These are phyloP conservation scores for Gaultheria prostrata DNA, from an alignment of 148 eudicot species.

Conservation along the genomic window DNA sequence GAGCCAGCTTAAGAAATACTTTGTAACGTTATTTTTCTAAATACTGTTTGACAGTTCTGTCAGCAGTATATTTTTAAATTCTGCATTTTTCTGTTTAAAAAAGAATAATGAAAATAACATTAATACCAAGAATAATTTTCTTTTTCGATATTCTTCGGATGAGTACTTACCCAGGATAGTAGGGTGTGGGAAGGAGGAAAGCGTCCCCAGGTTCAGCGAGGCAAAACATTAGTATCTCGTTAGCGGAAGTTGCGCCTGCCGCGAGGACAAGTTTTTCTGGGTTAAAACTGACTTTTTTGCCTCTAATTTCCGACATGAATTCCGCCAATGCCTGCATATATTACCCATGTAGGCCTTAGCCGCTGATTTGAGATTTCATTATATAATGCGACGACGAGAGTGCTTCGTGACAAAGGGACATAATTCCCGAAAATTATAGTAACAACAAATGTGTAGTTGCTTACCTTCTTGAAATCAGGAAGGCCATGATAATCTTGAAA, in stretches of 20 bases:
- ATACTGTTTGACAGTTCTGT: no score
- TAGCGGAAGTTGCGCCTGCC: constrained; percentile 84
- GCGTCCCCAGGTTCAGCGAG: constrained; percentile 76
- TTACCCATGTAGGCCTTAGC: neutral
- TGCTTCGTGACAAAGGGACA: neutral
- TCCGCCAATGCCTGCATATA: constrained; percentile 57
- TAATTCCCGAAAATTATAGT: neutral
- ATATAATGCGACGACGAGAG: no score
- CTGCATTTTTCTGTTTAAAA: no score
- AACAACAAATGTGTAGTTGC: neutral
- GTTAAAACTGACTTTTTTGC: constrained; percentile 57
- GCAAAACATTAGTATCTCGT: constrained; percentile 77
- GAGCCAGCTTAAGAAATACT: no score
- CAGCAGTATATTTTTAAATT: no score
- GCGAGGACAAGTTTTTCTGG: constrained; percentile 65
- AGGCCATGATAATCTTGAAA: constrained; percentile 86
- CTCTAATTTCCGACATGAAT: constrained; percentile 65
- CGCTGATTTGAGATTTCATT: no score
- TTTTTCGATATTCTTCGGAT: neutral
- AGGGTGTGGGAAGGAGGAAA: constrained; percentile 74
- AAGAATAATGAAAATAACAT: no score
- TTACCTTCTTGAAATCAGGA: constrained; percentile 61
- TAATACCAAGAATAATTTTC: no score
- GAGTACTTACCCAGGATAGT: constrained; percentile 65
- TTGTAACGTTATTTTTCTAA: no score